Percentiles rank a stretch among this genome's conserved stretches.
These are phyloP conservation scores for Grifola frondosa DNA, from an alignment of 1,284 basidiomycete species.

Conservation along the genomic window DNA sequence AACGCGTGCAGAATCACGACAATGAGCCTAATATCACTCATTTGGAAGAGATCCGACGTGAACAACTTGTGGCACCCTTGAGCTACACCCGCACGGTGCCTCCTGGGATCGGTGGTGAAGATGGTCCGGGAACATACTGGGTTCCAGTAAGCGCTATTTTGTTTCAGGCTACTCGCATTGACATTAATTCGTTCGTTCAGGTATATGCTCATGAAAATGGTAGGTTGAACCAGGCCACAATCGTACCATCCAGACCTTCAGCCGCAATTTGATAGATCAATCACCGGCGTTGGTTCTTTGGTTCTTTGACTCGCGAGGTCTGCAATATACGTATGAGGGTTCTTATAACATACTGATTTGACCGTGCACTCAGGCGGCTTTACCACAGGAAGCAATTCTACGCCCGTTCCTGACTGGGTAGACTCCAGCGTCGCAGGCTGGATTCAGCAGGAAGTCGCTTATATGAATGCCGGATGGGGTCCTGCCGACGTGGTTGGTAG, in stretches of 20 bases:
- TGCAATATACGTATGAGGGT: too few relatives aligned
- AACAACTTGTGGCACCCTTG: constrained; percentile 53
- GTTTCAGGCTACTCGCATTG: too few relatives aligned
- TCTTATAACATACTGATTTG: too few relatives aligned
- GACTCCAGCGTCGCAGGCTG: constrained; percentile 59
- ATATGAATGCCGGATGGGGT: constrained; percentile 62
- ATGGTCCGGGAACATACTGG: constrained; percentile 71
- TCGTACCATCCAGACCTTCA: neutral
- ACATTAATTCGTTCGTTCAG: too few relatives aligned
- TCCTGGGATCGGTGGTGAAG: constrained; percentile 55
- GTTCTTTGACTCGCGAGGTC: constrained; percentile 74
- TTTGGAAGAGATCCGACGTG: constrained; percentile 54
- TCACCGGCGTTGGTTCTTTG: constrained; percentile 57
- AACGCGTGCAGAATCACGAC: constrained; percentile 59
- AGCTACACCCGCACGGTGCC: constrained; percentile 64
- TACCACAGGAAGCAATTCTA: constrained; percentile 41
- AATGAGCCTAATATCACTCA: constrained; percentile 69
- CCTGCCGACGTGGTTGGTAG: constrained; percentile 39
- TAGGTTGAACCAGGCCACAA: constrained; percentile 22
- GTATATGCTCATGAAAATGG: constrained; percentile 35
- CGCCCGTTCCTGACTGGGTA: constrained; percentile 62
- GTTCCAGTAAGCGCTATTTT: constrained; percentile 51
- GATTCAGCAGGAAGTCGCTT: constrained; percentile 50
- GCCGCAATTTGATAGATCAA: constrained; percentile 34
- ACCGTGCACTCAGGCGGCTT: constrained; percentile 56